A percentile compares a stretch with the other conserved stretches of the same genome.
These are phyloP conservation scores for Cajanus cajan DNA, from an alignment of 306 rosid genomes.

Conservation along the genomic window DNA sequence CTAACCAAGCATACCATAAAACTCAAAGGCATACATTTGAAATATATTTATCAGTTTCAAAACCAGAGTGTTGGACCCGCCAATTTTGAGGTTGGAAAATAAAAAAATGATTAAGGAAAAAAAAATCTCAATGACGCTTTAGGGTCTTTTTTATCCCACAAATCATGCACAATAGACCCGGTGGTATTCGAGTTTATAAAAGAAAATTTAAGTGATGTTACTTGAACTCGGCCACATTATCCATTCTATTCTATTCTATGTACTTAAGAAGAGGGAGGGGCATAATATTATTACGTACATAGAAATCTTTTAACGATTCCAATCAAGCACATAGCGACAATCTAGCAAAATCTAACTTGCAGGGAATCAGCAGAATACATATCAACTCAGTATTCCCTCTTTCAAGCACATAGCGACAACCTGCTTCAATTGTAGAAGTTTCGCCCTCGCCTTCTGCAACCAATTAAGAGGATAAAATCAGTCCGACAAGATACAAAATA, in stretches of 20 bases:
- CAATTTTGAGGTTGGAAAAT: not conserved
- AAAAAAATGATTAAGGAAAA: not conserved
- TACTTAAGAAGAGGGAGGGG: not conserved
- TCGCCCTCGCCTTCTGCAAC: slow-evolving; percentile 70
- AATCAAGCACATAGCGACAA: too few relatives aligned
- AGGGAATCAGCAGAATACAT: slow-evolving; percentile 30
- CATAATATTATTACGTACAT: slow-evolving; percentile 18
- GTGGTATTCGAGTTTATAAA: not conserved
- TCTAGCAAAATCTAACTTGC: slow-evolving; percentile 24
- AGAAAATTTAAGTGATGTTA: not conserved
- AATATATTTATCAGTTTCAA: not conserved
- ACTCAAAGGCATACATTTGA: not conserved
- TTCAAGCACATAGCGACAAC: slow-evolving; percentile 67
- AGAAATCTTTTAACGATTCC: slow-evolving; percentile 14
- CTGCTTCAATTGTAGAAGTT: slow-evolving; percentile 74
- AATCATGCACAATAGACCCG: slow-evolving; percentile 1
- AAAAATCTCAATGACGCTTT: not conserved
- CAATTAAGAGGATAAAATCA: slow-evolving; percentile 29
- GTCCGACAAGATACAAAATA: slow-evolving; percentile 7
- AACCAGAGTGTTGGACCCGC: not conserved
- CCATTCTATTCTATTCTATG: not conserved
- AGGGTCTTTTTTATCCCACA: not conserved
- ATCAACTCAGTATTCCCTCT: slow-evolving; percentile 53
- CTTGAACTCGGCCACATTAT: slow-evolving; percentile 14
- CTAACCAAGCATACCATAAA: not conserved